Percentiles rank a stretch among this genome's conserved stretches.
These are phyloP conservation scores for Monosporozyma aerobia DNA, from an alignment of 805 yeast genomes.

Conservation along the genomic window DNA sequence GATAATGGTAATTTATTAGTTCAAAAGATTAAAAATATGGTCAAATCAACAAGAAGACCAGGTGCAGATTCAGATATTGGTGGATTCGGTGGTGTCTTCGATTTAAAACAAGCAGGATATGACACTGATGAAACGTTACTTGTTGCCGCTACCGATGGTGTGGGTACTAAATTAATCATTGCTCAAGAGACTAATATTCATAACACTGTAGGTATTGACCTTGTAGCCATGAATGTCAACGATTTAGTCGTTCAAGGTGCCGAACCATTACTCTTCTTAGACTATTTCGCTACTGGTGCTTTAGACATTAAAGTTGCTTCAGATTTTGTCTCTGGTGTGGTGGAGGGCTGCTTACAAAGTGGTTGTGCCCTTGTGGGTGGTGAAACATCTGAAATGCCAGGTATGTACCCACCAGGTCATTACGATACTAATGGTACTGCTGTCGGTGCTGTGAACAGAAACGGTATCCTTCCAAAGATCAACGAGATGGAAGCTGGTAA, in stretches of 20 bases:
- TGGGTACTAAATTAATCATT: conserved; percentile 91
- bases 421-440: conserved; percentile 98
- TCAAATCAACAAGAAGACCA: conserved; percentile 83
- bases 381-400: conserved; percentile 99
- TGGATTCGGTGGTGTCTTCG: conserved; percentile 97
- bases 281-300: conserved; percentile 92
- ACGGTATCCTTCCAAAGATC: conserved; percentile 62
- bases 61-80: conserved; percentile 98
- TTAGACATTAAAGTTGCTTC: conserved; percentile 78
- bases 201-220: conserved; percentile 96
- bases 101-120: conserved; percentile 81
- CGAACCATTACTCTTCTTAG: conserved; percentile 90
- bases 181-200: conserved; percentile 87
- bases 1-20: conserved; percentile 90
- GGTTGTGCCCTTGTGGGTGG: conserved; percentile 99
- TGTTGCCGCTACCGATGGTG: conserved; percentile 98
- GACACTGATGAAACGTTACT: conserved; percentile 62
- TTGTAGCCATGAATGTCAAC: conserved; percentile 98
- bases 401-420: conserved; percentile 91
- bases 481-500: conserved; percentile 69
- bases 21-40: conserved; percentile 81
- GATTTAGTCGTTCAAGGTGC: conserved; percentile 99
- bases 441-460: conserved; percentile 86
- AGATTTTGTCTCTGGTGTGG: conserved; percentile 88
- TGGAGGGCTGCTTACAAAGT: conserved; percentile 87